Percentiles rank a stretch among this genome's conserved stretches.
phyloP scores from a whole-genome alignment of 352 stramenopile genomes.

The Globisporangium abappressorium region DNA sequence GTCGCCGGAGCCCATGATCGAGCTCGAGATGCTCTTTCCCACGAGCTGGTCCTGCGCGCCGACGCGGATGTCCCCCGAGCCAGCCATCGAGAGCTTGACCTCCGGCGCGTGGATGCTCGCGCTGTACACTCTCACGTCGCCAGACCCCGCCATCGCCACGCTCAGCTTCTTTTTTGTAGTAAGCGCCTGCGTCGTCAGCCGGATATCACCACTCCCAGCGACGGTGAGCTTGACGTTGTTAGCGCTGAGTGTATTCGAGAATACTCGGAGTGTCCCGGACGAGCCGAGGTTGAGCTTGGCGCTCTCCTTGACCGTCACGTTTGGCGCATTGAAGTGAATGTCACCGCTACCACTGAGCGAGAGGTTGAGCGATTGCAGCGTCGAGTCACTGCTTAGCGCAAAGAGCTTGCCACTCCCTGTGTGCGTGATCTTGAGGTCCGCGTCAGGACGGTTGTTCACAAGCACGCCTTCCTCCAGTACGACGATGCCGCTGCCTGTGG shows the following conservation, averaged over 20 bases:
- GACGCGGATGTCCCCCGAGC: constrained; percentile 24
- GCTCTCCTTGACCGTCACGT: constrained; percentile 8
- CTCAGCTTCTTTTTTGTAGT: constrained; percentile 3
- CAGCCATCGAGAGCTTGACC: constrained; percentile 17
- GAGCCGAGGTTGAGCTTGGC: constrained; percentile 10
- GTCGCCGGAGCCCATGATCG: constrained; percentile 22
- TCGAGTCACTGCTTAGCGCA: constrained; percentile 15
- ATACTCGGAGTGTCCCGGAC: constrained; percentile 21
- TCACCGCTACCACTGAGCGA: constrained; percentile 26
- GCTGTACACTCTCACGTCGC: constrained; percentile 9
- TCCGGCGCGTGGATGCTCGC: constrained; percentile 3
- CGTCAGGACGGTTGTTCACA: constrained; percentile 11
- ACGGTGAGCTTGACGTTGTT: constrained; percentile 9
- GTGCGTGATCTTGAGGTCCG: constrained; percentile 19
- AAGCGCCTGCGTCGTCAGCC: constrained; percentile 16
- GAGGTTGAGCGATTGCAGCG: constrained; percentile 21
- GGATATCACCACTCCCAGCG: constrained; percentile 24
- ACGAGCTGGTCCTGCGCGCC: constrained; percentile 19
- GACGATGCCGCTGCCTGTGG: constrained; percentile 13
- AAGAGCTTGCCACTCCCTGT: constrained; percentile 24
- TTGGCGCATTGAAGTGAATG: constrained; percentile 26
- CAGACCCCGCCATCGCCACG: constrained; percentile 17
- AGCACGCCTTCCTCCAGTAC: constrained; percentile 31
- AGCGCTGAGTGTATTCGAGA: constrained; percentile 13
- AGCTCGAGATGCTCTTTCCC: constrained; percentile 14